Evolutionary conservation across 2,329 filamentous ascomycete species (phyloP).

Genomic region (Stachybotrys elegans): DNA sequence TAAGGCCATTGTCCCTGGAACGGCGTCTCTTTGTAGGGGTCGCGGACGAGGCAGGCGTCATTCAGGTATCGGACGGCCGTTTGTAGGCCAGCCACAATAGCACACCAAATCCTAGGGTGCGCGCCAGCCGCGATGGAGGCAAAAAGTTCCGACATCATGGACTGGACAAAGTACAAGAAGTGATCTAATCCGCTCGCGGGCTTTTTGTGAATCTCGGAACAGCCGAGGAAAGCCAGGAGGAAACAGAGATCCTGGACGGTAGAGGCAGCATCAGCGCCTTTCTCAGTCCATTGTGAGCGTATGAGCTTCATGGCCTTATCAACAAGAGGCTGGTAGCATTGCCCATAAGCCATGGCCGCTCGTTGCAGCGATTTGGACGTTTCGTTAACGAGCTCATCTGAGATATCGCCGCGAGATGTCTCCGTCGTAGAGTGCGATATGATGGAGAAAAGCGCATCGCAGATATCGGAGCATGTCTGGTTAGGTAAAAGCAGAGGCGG

Average conservation of each 20-base stretch:
- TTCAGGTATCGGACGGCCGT: conserved; percentile 29
- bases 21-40: conserved; percentile 13
- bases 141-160: conserved; percentile 29
- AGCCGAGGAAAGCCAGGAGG: conserved; percentile 44
- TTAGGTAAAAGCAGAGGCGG: conserved; percentile 27
- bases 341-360: conserved; percentile 28
- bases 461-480: conserved; percentile 31
- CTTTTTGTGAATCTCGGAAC: conserved; percentile 31
- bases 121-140: conserved; percentile 26
- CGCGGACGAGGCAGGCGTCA: conserved; percentile 31
- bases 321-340: conserved; percentile 29
- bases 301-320: conserved; percentile 20
- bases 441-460: conserved; percentile 27
- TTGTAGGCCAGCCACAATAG: conserved; percentile 31
- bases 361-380: conserved; percentile 35
- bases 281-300: conserved; percentile 15
- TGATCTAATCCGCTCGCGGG: conserved; percentile 27
- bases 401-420: conserved; percentile 13
- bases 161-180: conserved; percentile 33
- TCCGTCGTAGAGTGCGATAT: conserved; percentile 16
- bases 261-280: conserved; percentile 15
- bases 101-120: conserved; percentile 29
- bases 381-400: conserved; percentile 35
- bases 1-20: conserved; percentile 19
- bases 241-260: conserved; percentile 32